Evolutionary conservation across 805 yeast species (phyloP), one percentile per base, ranked within the genome.

Genomic region (Brettanomyces sp.): DNA sequence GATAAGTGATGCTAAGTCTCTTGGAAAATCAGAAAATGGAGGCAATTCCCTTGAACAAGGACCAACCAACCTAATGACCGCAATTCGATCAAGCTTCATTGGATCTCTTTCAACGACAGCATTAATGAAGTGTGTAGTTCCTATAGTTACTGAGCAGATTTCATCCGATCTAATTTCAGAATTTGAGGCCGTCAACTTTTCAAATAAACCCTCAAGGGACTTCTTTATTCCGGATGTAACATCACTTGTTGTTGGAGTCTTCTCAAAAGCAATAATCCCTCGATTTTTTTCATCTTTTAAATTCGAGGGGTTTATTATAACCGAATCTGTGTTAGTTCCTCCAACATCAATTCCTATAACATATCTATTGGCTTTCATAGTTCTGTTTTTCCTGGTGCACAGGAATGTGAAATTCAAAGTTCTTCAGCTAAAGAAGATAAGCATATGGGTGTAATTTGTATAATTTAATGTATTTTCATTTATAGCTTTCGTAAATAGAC

Each of bases 91-190:
- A 42, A 72, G 53, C 41, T 73, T 55, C 4, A 69, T 65, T 24
- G 55, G 50, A 52, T 72, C 76, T 46, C 66, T 67, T 52, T 73
- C 77, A 22, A 73, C 63, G 22, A 73, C 73, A 13, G 77, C 76
- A 56, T 73, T 73, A 53, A 73, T 71, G 56, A 73, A 73, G 49
- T 73, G 77, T 1, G 77, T 73, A 3, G 77, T 73, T 13, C 78
- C 77, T 49, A 73, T 72, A 2, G 76, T 71, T n/a, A 72, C 72
- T 1, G 74, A 58, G 4, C 58, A 54, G 5, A 73, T 62, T 7
- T 62, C 57, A n/a, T 57, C 52, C n/a, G 49, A 49, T 3, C 44
- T 28, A 28, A 57, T 52, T 14, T 40, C 48, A 3, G 50, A 46
- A 4, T 49, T 45, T 9, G 52, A 52, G 4, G 53, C 56, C 42